Base-by-base conservation (phyloP, 768 basidiomycete genomes). In the Leucocoprinus leucothites region DNA sequence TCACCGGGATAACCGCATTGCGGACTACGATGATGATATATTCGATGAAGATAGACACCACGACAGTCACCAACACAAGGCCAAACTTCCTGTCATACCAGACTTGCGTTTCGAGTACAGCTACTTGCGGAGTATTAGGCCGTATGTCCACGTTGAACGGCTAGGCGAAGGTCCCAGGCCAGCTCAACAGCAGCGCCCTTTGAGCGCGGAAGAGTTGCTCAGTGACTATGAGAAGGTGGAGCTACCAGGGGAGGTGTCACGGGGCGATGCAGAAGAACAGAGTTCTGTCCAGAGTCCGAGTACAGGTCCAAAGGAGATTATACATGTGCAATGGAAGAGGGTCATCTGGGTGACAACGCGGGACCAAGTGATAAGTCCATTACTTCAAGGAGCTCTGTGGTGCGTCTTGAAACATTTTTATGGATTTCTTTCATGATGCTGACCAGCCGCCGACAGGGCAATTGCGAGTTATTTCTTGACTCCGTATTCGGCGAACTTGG, bases 11-110 rank as follows among this genome's bases (percentile, higher is more conserved):
- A 19, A 28, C 16, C 35, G 6, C 45, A 9, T 26, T 18, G 47
- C n/a, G 6, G 34, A 34, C 6, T 9, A 38, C 36, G 22, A 45
- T 16, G 52, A 53, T 5, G 34, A 46, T 16, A 6, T 35, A 7
- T 36, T 45, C 26, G 40, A 38, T 44, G 16, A 41, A 11, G 16
- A 51, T 50, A 19, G 11, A 85, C 16, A 90, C 87, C 65, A 94
- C 89, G 0, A 89, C 91, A 53, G 69, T 92, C 28, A 92, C 89
- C 0, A 91, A 93, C 53, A 90, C 91, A 11, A 91, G 93, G 70
- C 81, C 86, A 9, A 73, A 48, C 65, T 84, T n/a, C 81, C 82
- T 22, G 64, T 70, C 41, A 83, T 90, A 50, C 87, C 88, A 24
- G 89, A 91, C 65, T 71, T 90, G 35, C 86, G 89, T 24, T 89